Evolutionary conservation across 352 stramenopile species (phyloP).

Genomic region (Globisporangium abappressorium): DNA sequence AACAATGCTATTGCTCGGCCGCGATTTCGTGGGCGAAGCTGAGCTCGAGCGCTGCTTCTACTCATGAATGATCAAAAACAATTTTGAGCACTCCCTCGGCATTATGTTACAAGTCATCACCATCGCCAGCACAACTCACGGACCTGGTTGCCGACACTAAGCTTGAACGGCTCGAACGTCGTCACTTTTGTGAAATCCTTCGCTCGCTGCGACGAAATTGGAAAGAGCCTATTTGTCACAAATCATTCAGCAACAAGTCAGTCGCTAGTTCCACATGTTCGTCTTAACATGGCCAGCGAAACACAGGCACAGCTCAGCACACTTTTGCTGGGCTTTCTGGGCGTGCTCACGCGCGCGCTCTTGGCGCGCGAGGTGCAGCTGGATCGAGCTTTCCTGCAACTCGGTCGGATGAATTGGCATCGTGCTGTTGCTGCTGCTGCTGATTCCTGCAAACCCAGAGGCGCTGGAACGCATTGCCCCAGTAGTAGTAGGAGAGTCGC

Average conservation of each 20-base stretch:
- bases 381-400: slow-evolving; percentile 59
- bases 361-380: slow-evolving; percentile 53
- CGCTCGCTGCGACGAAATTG: slow-evolving; percentile 14
- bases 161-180: slow-evolving; percentile 43
- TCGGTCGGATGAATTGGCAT: slow-evolving; percentile 43
- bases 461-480: background rate
- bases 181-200: slow-evolving; percentile 69
- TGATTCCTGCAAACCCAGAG: slow-evolving; percentile 11
- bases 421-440: background rate
- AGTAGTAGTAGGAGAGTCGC: background rate
- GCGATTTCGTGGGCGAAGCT: slow-evolving; percentile 11
- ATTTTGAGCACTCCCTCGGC: background rate
- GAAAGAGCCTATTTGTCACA: slow-evolving; percentile 25
- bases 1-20: background rate
- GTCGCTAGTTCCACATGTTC: background rate
- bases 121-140: background rate
- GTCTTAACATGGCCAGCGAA: background rate
- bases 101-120: background rate
- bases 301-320: background rate
- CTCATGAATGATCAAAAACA: background rate
- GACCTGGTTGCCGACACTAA: slow-evolving; percentile 65
- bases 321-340: slow-evolving; percentile 44
- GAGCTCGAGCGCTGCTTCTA: slow-evolving; percentile 14
- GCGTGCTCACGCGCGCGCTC: slow-evolving; percentile 42
- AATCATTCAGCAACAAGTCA: background rate